These are phyloP conservation scores for Crithidia acanthocephali DNA, from an alignment of 208 protist species.

Conservation along the genomic window DNA sequence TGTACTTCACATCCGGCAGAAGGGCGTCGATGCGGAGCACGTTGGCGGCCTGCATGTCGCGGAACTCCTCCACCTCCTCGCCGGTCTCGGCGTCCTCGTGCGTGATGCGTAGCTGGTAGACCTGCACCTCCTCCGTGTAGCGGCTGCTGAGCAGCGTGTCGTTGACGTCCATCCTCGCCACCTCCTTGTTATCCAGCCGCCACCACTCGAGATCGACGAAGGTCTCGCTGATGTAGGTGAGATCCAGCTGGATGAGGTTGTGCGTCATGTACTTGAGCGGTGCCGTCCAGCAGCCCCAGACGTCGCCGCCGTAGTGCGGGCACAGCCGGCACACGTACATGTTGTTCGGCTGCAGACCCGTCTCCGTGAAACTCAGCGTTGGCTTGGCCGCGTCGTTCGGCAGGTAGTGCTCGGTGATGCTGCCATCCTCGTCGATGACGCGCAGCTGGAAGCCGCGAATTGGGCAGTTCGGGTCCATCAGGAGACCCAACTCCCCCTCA, in stretches of 20 bases:
- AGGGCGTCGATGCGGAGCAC: conserved; percentile 82
- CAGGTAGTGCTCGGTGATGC: conserved; percentile 27
- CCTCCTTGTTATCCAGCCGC: conserved; percentile 81
- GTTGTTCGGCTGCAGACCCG: conserved; percentile 76
- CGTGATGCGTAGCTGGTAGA: conserved; percentile 81
- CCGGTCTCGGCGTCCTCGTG: conserved; percentile 58
- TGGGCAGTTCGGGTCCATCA: conserved; percentile 53
- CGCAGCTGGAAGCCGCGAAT: conserved; percentile 79
- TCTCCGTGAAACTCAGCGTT: conserved; percentile 66
- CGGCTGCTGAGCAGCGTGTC: conserved; percentile 62
- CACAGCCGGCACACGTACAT: conserved; percentile 88
- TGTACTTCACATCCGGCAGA: conserved; percentile 89
- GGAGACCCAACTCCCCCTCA: conserved; percentile 58
- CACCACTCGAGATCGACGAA: conserved; percentile 93
- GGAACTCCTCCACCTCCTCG: conserved; percentile 65
- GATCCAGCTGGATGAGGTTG: conserved; percentile 90
- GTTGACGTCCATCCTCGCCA: conserved; percentile 53
- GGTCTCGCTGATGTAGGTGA: conserved; percentile 86
- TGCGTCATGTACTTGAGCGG: conserved; percentile 92
- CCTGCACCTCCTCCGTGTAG: conserved; percentile 59
- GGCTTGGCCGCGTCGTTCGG: conserved; percentile 26
- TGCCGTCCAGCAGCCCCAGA: conserved; percentile 84
- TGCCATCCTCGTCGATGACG: conserved; percentile 71
- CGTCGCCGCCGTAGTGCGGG: conserved; percentile 72
- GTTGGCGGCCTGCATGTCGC: conserved; percentile 76